Evolutionary conservation across 805 yeast genomes (phyloP).

Genomic region (Candida parachauliodes): DNA sequence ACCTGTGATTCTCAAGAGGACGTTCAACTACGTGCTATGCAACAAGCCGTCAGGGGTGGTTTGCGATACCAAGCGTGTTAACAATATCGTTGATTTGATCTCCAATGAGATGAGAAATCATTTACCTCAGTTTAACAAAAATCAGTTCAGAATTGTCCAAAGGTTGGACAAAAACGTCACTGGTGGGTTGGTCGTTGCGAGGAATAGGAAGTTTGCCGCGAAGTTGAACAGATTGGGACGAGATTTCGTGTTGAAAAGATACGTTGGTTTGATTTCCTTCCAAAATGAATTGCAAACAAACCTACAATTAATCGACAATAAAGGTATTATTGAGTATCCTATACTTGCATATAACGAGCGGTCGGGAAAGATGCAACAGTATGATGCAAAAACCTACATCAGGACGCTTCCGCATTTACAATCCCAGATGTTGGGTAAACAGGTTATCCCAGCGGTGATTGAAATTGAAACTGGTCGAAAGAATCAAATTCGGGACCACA

Average conservation of each 20-base stretch:
- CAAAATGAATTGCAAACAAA: constrained; percentile 8
- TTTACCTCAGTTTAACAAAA: not conserved
- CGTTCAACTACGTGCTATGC: constrained; percentile 17
- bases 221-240: constrained; percentile 8
- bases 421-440: constrained; percentile 5
- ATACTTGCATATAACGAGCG: constrained; percentile 9
- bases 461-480: constrained; percentile 21
- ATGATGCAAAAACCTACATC: constrained; percentile 16
- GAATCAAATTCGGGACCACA: constrained; percentile 24
- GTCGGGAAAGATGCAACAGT: constrained; percentile 2
- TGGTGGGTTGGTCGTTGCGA: constrained; percentile 20
- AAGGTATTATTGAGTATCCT: constrained; percentile 14
- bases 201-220: constrained; percentile 16
- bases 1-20: too few species aligned
- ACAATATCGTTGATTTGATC: constrained; percentile 1
- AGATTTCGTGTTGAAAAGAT: constrained; percentile 12
- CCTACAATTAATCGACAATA: constrained; percentile 7
- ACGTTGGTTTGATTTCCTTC: constrained; percentile 16
- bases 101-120: not conserved
- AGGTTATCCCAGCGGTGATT: constrained; percentile 16
- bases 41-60: constrained; percentile 21
- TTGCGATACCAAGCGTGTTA: constrained; percentile 12
- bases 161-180: constrained; percentile 22
- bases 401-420: constrained; percentile 14
- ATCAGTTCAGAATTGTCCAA: constrained; percentile 15